These are phyloP conservation scores for Epichloe scottii DNA, from an alignment of 2,329 filamentous ascomycete species.

Conservation along the genomic window DNA sequence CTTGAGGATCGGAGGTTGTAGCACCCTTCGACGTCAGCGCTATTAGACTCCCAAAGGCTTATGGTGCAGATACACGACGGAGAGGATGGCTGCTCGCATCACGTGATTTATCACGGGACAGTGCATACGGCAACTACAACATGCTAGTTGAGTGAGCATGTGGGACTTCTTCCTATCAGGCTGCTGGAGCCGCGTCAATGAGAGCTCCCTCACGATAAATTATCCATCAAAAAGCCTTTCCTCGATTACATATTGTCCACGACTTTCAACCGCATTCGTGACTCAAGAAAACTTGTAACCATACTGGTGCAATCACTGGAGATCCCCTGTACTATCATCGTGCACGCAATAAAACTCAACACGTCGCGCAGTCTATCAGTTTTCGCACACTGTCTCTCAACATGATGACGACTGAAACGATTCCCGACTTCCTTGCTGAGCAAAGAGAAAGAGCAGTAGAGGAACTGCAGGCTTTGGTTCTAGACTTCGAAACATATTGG, in stretches of 20 bases:
- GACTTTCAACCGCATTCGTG: too few relatives aligned
- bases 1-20: background rate
- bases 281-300: too few relatives aligned
- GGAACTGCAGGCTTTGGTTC: slow-evolving; percentile 75
- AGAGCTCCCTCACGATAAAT: background rate
- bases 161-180: background rate
- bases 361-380: background rate
- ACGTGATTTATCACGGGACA: background rate
- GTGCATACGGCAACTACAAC: background rate
- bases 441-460: slow-evolving; percentile 81
- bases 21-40: background rate
- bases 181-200: slow-evolving; percentile 21
- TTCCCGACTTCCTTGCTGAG: slow-evolving; percentile 82
- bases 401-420: slow-evolving; percentile 71
- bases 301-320: background rate
- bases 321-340: background rate
- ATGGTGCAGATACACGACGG: background rate
- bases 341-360: background rate
- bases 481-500: slow-evolving; percentile 93
- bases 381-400: background rate
- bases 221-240: background rate
- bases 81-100: background rate
- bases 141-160: background rate
- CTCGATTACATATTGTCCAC: background rate
- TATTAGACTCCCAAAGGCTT: background rate